Percentiles rank a stretch among this genome's conserved stretches.
Evolutionary conservation across 1,139 yeast species (phyloP).

Genomic region (Kodamaea derodonti): DNA sequence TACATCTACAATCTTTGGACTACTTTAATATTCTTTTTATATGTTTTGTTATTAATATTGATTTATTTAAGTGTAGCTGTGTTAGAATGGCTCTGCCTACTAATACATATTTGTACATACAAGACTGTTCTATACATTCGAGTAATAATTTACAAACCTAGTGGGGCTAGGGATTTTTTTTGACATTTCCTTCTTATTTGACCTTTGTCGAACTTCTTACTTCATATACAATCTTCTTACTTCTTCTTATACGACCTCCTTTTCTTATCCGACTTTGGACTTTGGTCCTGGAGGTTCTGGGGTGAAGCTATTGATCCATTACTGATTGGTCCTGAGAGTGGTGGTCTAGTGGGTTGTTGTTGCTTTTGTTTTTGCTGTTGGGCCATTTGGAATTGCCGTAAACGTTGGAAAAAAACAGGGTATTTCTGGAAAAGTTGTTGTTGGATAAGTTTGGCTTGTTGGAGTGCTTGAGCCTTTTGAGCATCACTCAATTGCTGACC

Average conservation of each 20-base stretch:
- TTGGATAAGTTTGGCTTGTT: conserved; percentile 42
- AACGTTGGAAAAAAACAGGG: conserved; percentile 43
- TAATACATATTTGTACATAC: background rate
- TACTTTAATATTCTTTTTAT: background rate
- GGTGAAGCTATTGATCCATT: conserved; percentile 7
- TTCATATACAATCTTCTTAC: no score
- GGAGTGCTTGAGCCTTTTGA: conserved; percentile 45
- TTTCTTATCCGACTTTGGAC: conserved; percentile 13
- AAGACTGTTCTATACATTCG: background rate
- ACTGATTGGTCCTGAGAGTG: conserved; percentile 2
- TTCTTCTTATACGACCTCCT: conserved; percentile 13
- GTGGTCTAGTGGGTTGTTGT: conserved; percentile 13
- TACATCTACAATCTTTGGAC: background rate
- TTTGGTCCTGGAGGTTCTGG: conserved; percentile 9
- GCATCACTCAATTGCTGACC: conserved; percentile 41
- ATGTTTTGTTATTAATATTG: background rate
- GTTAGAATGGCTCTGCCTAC: background rate
- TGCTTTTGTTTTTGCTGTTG: conserved; percentile 33
- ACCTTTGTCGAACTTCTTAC: no score
- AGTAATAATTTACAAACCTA: background rate
- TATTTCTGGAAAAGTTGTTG: conserved; percentile 43
- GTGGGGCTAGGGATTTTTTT: background rate
- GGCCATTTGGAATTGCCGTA: conserved; percentile 38
- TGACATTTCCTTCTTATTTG: no score
- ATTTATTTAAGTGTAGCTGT: background rate